These are phyloP conservation scores for Peribolospora kevripleyi DNA, from an alignment of 768 basidiomycete genomes.

Conservation along the genomic window DNA sequence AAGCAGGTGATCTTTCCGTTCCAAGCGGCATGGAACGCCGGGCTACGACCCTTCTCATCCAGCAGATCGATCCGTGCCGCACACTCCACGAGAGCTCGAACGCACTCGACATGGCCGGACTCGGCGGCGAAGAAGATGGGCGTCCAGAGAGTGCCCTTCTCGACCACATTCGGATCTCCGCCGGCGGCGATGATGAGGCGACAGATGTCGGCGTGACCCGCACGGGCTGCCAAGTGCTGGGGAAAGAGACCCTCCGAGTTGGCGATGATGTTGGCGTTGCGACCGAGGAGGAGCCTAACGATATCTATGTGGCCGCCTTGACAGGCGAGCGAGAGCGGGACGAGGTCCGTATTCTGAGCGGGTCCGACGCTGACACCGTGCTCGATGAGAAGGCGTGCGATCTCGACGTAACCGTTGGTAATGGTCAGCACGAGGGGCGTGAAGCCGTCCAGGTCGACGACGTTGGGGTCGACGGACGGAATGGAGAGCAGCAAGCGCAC, in stretches of 20 bases:
- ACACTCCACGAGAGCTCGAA: constrained; percentile 52
- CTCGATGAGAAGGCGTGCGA: constrained; percentile 57
- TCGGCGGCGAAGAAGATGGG: constrained; percentile 86
- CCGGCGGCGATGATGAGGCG: constrained; percentile 38
- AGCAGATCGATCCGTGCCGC: constrained; percentile 46
- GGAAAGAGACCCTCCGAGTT: constrained; percentile 95
- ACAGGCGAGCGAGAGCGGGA: constrained; percentile 71
- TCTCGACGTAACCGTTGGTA: constrained; percentile 54
- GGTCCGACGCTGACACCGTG: constrained; percentile 42
- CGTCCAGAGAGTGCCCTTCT: constrained; percentile 98
- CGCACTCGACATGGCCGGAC: constrained; percentile 50
- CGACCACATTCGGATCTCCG: constrained; percentile 49
- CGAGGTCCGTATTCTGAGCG: constrained; percentile 38
- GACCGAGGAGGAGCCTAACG: constrained; percentile 45
- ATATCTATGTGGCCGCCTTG: constrained; percentile 71
- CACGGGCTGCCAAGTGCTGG: constrained; percentile 79
- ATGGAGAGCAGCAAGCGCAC: constrained; percentile 53
- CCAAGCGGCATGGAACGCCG: constrained; percentile 91
- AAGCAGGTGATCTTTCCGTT: constrained; percentile 59
- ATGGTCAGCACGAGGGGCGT: constrained; percentile 86
- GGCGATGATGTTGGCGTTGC: constrained; percentile 51
- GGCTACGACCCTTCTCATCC: constrained; percentile 64
- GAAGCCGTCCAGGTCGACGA: constrained; percentile 77
- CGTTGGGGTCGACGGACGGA: constrained; percentile 33
- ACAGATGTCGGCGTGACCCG: constrained; percentile 73